Percentiles rank a stretch among this genome's conserved stretches.
Evolutionary conservation across 2,329 filamentous ascomycete genomes (phyloP).

Genomic region (Blastomyces parvus): DNA sequence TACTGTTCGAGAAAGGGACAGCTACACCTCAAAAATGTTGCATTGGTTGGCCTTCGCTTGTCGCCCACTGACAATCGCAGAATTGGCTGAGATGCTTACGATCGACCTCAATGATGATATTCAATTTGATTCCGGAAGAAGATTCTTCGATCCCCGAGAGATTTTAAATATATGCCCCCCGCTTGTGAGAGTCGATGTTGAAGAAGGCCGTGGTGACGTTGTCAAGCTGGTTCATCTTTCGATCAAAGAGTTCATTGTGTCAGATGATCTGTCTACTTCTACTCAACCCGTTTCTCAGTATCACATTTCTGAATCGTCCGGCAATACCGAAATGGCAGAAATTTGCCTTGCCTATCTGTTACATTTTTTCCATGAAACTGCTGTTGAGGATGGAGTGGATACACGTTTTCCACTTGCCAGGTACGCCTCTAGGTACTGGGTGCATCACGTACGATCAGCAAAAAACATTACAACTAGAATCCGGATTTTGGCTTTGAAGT

Average conservation of each 20-base stretch:
- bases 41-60: slow-evolving; percentile 22
- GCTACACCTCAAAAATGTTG: too few relatives aligned
- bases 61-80: slow-evolving; percentile 20
- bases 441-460: neutral
- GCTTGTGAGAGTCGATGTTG: neutral
- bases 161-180: slow-evolving; percentile 14
- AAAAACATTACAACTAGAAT: neutral
- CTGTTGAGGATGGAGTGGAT: neutral
- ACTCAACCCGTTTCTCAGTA: neutral
- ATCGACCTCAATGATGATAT: slow-evolving; percentile 17
- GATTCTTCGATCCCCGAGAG: slow-evolving; percentile 19
- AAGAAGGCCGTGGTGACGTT: slow-evolving; percentile 13
- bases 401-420: neutral
- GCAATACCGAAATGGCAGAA: slow-evolving; percentile 16
- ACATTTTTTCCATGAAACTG: slow-evolving; percentile 7
- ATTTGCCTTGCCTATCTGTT: slow-evolving; percentile 22
- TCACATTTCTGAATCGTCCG: neutral
- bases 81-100: slow-evolving; percentile 24
- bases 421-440: slow-evolving; percentile 5
- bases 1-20: too few relatives aligned
- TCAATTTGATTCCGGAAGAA: slow-evolving; percentile 21
- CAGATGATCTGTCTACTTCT: neutral
- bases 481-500: neutral
- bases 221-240: slow-evolving; percentile 19
- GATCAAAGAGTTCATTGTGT: slow-evolving; percentile 16